Base-by-base conservation (phyloP, 352 stramenopile species). In the Globisporangium abappressorium region DNA sequence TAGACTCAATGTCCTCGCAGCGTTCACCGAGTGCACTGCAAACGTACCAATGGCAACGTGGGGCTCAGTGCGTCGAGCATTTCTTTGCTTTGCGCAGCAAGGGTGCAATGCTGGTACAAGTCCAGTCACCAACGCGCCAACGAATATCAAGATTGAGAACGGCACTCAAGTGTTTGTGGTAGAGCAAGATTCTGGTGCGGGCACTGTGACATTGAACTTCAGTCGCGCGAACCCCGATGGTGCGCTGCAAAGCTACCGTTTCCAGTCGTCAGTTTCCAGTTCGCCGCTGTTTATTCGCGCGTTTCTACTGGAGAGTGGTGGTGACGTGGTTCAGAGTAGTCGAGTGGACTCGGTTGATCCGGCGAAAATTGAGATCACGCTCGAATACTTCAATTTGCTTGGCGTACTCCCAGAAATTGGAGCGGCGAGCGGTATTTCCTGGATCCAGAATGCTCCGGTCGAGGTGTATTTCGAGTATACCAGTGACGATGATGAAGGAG, bases 241-340 rank as follows among this genome's bases (percentile, higher is more conserved):
- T 2, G 15, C 14, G 8, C 43, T 41, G 28, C 54, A 61, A 30
- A 56, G 14, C 0, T 65, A 55, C 43, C 28, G 20, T 6, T 76
- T 77, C 41, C 38, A 76, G 30, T 20, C 63, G 1, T 15, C 69
- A 1, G 28, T 64, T 2, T n/a, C 57, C 0, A 55, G 34, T 3
- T 60, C 77, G 11, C 47, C 60, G 46, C 41, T 47, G 12, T 79
- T 79, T 47, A 28, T 81, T 12, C 57, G 61, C 14, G 18, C 55
- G 2, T 77, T 79, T 28, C 69, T 79, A 28, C 47, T 79, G 14
- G 34, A 69, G 26, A 73, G 69, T 33, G 53, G 33, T 1, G 75
- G 56, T 11, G 70, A 73, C 18, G 68, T 79, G 3, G 22, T 11
- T 12, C 60, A 70, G 5, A 62, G 57, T 36, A 60, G 43, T n/a